Conservation (phyloP, 1,284 basidiomycete genomes). For the Leccinum pachyderme region DNA sequence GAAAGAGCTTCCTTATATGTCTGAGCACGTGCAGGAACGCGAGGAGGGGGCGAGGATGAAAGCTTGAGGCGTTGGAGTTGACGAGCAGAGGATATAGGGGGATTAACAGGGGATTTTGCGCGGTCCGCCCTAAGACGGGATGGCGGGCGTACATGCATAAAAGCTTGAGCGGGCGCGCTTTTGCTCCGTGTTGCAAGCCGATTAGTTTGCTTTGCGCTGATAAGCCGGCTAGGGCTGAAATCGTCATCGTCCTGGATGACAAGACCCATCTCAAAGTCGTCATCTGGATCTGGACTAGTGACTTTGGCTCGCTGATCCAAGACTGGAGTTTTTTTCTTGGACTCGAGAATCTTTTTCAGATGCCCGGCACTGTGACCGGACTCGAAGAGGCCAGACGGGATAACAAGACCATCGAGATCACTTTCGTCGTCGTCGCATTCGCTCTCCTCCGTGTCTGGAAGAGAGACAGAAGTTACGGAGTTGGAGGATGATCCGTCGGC, state of each 20-base stretch:
- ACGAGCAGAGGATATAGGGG: constrained; percentile 60
- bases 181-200: constrained; percentile 50
- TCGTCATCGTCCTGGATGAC: constrained; percentile 78
- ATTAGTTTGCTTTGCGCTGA: constrained; percentile 50
- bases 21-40: constrained; percentile 49
- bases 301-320: constrained; percentile 50
- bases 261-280: constrained; percentile 79
- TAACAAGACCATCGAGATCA: constrained; percentile 75
- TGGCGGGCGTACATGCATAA: constrained; percentile 51
- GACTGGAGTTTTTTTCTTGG: constrained; percentile 62
- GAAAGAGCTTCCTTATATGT: constrained; percentile 56
- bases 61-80: constrained; percentile 66
- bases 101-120: constrained; percentile 66
- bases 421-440: constrained; percentile 65
- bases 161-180: constrained; percentile 54
- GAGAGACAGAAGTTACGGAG: constrained; percentile 62
- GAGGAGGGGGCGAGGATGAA: constrained; percentile 62
- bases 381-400: constrained; percentile 72
- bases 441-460: constrained; percentile 69
- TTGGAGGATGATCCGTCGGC: constrained; percentile 69
- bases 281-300: constrained; percentile 63
- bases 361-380: constrained; percentile 63
- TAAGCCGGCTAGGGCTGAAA: constrained; percentile 71
- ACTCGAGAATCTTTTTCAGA: constrained; percentile 69
- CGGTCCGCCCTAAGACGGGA: constrained; percentile 60